phyloP scores from a whole-genome alignment of 1,284 basidiomycete species.

The Naganishia albida region DNA sequence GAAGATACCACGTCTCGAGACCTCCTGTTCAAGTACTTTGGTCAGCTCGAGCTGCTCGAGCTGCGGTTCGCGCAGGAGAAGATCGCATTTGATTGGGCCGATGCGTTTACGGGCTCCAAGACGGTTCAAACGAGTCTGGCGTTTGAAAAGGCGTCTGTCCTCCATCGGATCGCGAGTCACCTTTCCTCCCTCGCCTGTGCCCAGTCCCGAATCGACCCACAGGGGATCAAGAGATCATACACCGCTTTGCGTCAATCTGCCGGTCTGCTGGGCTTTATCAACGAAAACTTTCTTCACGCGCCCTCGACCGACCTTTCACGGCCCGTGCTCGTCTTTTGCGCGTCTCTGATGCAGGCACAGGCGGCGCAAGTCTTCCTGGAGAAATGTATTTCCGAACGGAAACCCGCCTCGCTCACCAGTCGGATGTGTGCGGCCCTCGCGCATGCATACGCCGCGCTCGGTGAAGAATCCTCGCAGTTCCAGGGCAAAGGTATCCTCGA shows the following conservation, averaged over 20 bases:
- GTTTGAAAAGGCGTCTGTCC: conserved; percentile 96
- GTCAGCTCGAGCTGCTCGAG: conserved; percentile 95
- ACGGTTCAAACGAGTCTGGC: conserved; percentile 95
- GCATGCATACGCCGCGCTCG: conserved; percentile 72
- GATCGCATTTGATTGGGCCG: conserved; percentile 83
- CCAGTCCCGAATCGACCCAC: conserved; percentile 66
- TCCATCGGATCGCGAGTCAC: conserved; percentile 94
- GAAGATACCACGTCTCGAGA: conserved; percentile 86
- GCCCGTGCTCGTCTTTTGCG: conserved; percentile 90
- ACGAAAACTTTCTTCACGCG: conserved; percentile 98
- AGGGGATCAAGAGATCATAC: conserved; percentile 94
- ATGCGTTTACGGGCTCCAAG: conserved; percentile 91
- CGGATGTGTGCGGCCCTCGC: conserved; percentile 86
- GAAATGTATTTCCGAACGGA: conserved; percentile 89
- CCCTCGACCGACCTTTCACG: conserved; percentile 94
- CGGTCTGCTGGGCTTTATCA: conserved; percentile 98
- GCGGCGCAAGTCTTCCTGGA: conserved; percentile 96
- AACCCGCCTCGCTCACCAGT: conserved; percentile 72
- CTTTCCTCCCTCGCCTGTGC: conserved; percentile 85
- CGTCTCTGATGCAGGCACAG: conserved; percentile 83
- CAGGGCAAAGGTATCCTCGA: conserved; percentile 94
- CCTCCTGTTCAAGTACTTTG: conserved; percentile 98
- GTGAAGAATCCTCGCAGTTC: conserved; percentile 92
- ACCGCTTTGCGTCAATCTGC: conserved; percentile 89
- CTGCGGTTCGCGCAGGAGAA: conserved; percentile 94